Base-by-base conservation (phyloP, 2,329 filamentous ascomycete species). In the Xenoacremonium recifei region DNA sequence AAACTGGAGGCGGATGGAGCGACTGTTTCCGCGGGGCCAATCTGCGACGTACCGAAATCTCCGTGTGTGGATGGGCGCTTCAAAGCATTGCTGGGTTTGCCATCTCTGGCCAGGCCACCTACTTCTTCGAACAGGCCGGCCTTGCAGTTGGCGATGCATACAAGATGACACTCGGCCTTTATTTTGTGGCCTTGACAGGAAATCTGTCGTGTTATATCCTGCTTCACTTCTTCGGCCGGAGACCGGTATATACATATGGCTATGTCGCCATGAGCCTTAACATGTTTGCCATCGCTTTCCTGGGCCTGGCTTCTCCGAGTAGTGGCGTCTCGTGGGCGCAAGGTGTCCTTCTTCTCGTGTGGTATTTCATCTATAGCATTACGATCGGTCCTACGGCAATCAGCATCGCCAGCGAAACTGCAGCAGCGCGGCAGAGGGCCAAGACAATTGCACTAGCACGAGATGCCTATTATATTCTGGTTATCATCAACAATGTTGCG, bases 31-130 rank as follows among this genome's bases (percentile, higher is more conserved):
- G 61, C 18, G 67, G 68, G 21, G 50, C 60, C 35, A 68, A 75
- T 44, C 59, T 66, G 2, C 64, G 69, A 19, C 61, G 70, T 3
- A 71, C 68, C 4, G 67, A 70, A 39, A 66, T 72, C 36, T 65
- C 63, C 4, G 64, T 63, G 40, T 52, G 73, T 61, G 70, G 59
- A 1, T 71, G 62, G 54, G 57, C 63, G 6, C 60, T 62, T 15
- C 66, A 69, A 53, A 61, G 58, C 2, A 42, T 66, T 2, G 65
- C 59, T 40, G 67, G 67, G 4, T 54, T 54, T n/a, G 58, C 71
- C 51, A 79, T 76, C 58, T n/a, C n/a, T n/a, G 78, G 77, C 51
- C 80, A 78, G 60, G 79, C 77, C 17, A 80, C 77, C 5, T 65
- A 67, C 44, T 71, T 71, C 44, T 70, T 66, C 44, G 55, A 64